Evolutionary conservation across 768 basidiomycete species (phyloP).

Genomic region (Wakefieldia striispora): DNA sequence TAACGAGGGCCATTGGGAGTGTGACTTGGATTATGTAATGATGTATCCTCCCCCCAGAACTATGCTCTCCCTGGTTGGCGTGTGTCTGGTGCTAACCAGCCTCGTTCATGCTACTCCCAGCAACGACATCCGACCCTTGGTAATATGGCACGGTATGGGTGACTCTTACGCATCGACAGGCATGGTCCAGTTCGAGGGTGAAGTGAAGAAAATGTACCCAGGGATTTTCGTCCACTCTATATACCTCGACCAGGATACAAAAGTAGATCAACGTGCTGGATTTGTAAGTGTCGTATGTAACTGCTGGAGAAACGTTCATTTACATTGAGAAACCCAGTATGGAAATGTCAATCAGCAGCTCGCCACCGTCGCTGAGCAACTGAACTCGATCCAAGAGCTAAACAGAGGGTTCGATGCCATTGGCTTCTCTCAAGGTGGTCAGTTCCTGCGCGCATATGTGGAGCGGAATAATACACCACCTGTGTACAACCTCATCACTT

Average conservation of each 20-base stretch:
- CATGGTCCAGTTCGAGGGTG: conserved; percentile 60
- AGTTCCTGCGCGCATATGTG: conserved; percentile 83
- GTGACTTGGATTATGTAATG: conserved; percentile 7
- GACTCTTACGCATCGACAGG: conserved; percentile 74
- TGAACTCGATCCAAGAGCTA: conserved; percentile 63
- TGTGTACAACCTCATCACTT: conserved; percentile 79
- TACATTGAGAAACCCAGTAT: conserved; percentile 46
- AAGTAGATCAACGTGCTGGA: conserved; percentile 64
- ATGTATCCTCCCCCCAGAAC: background rate
- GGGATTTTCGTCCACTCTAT: conserved; percentile 79
- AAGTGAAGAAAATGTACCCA: conserved; percentile 62
- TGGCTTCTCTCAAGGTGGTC: conserved; percentile 88
- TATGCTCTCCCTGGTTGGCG: conserved; percentile 14
- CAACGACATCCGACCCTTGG: conserved; percentile 48
- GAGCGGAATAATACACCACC: conserved; percentile 73
- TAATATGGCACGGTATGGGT: conserved; percentile 82
- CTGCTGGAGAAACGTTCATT: background rate
- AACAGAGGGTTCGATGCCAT: conserved; percentile 77
- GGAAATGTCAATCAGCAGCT: conserved; percentile 77
- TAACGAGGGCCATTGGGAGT: too few relatives aligned
- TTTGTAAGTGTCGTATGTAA: conserved; percentile 54
- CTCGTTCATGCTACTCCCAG: conserved; percentile 13
- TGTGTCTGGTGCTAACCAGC: conserved; percentile 15
- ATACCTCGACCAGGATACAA: conserved; percentile 58
- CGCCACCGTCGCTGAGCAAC: conserved; percentile 58